Conservation (phyloP, 306 rosid species). For the Hippophae tibetana region DNA sequence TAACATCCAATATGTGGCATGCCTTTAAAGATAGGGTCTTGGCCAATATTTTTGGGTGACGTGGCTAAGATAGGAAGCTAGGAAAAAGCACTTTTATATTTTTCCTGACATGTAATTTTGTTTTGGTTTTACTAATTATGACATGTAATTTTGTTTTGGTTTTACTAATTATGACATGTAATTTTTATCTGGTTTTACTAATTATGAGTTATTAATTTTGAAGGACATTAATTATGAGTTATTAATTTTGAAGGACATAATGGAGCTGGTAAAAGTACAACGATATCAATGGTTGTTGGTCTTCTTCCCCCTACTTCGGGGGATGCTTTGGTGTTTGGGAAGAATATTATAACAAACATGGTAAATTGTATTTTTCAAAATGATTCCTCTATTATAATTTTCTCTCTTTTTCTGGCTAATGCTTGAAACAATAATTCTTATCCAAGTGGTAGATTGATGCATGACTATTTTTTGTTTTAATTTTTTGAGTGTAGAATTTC, state of each 20-base stretch:
- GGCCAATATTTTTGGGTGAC: too few species aligned
- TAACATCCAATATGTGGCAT: too few species aligned
- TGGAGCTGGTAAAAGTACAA: slow-evolving; percentile 97
- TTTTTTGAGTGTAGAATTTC: too few species aligned
- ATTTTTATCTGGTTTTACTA: not conserved
- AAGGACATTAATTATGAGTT: not conserved
- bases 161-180: not conserved
- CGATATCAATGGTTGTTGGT: slow-evolving; percentile 97
- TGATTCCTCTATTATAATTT: not conserved
- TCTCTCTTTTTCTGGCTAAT: not conserved
- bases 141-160: not conserved
- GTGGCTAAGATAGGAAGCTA: too few species aligned
- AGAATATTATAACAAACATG: slow-evolving; percentile 65
- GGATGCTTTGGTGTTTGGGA: slow-evolving; percentile 88
- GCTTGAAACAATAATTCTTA: too few species aligned
- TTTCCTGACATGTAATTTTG: too few species aligned
- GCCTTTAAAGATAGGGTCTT: too few species aligned
- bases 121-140: not conserved
- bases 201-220: too few species aligned
- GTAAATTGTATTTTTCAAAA: slow-evolving; percentile 27
- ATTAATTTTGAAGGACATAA: slow-evolving; percentile 63
- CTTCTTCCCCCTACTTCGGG: slow-evolving; percentile 87
- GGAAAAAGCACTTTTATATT: too few species aligned
- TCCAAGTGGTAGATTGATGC: not conserved
- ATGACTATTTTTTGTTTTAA: too few species aligned